phyloP scores from a whole-genome alignment of 192 early-diverging fungal genomes.

The Entomortierella beljakovae region DNA sequence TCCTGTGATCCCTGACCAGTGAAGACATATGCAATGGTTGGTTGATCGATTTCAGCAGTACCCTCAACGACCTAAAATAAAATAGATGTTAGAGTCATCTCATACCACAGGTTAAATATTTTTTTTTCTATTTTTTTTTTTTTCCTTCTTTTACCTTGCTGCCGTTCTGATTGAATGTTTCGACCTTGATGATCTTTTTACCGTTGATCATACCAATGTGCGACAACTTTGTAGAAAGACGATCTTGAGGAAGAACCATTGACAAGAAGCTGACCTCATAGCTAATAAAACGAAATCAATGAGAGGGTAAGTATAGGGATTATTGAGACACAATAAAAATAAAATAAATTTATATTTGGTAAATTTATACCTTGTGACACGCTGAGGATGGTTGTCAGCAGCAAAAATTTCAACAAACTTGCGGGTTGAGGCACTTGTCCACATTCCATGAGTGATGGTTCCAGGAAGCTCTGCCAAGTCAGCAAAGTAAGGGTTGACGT shows the following conservation, averaged over 20 bases:
- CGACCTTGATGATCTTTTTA: constrained; percentile 93
- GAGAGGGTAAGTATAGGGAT: not conserved
- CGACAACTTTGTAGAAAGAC: constrained; percentile 88
- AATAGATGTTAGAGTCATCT: no score
- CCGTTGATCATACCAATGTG: constrained; percentile 98
- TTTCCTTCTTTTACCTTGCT: constrained; percentile 53
- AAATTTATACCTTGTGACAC: constrained; percentile 70
- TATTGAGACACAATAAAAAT: not conserved
- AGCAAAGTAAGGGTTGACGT: constrained; percentile 96
- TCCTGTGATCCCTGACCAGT: constrained; percentile 98
- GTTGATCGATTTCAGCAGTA: constrained; percentile 94
- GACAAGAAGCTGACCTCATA: constrained; percentile 91
- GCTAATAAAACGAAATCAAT: constrained; percentile 1
- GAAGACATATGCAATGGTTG: constrained; percentile 91
- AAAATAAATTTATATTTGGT: not conserved
- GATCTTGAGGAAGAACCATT: constrained; percentile 94
- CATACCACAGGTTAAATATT: no score
- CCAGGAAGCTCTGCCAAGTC: constrained; percentile 90
- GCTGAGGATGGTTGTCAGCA: constrained; percentile 91
- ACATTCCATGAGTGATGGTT: constrained; percentile 98
- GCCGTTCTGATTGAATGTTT: constrained; percentile 88
- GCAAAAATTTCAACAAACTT: constrained; percentile 97
- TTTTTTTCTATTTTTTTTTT: no score
- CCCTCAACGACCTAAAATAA: constrained; percentile 86
- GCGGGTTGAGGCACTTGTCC: constrained; percentile 93